Evolutionary conservation across 2,329 filamentous ascomycete genomes (phyloP).

Genomic region (Madurella fahalii): DNA sequence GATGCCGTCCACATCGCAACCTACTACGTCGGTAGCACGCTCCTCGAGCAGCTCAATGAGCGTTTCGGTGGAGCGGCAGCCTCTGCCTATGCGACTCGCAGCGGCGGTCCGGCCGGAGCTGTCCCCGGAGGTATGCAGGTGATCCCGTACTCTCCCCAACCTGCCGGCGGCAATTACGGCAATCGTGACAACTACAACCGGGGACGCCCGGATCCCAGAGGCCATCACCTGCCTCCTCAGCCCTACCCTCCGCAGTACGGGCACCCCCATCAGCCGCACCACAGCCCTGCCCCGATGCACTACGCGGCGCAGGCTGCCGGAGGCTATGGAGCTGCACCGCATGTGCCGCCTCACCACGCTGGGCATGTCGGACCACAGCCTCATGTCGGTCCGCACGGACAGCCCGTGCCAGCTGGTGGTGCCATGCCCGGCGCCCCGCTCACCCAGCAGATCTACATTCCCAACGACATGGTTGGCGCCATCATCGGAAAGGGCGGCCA

Average conservation of each 20-base stretch:
- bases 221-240: constrained; percentile 70
- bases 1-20: constrained; percentile 98
- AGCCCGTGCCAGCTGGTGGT: constrained; percentile 61
- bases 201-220: constrained; percentile 65
- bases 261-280: constrained; percentile 59
- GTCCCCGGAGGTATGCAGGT: constrained; percentile 98
- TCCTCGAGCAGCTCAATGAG: constrained; percentile 95
- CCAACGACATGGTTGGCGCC: constrained; percentile 98
- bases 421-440: constrained; percentile 71
- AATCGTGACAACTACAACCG: constrained; percentile 85
- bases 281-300: constrained; percentile 64
- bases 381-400: constrained; percentile 64
- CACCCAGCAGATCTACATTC: constrained; percentile 98
- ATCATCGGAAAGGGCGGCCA: constrained; percentile 98
- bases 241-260: constrained; percentile 71
- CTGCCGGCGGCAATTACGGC: constrained; percentile 87
- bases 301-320: constrained; percentile 74
- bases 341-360: constrained; percentile 68
- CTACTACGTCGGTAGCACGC: constrained; percentile 97
- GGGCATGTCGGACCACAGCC: constrained; percentile 56
- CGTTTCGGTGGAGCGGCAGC: constrained; percentile 92
- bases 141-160: constrained; percentile 93
- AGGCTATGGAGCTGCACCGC: constrained; percentile 70
- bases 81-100: constrained; percentile 95
- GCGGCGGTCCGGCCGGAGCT: constrained; percentile 85